Conservation (phyloP, 2,329 filamentous ascomycete genomes). For the Exophiala viscosa region DNA sequence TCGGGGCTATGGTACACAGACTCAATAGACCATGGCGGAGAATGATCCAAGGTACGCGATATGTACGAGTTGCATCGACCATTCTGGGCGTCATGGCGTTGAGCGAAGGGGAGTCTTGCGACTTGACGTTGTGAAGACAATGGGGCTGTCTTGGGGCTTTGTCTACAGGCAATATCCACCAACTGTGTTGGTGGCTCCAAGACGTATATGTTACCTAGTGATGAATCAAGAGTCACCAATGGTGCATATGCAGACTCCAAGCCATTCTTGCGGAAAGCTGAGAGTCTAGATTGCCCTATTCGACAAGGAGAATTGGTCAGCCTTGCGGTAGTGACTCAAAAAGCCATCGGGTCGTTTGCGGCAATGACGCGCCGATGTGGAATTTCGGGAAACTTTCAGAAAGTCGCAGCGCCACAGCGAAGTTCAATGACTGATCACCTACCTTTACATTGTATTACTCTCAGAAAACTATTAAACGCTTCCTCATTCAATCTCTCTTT, state of each 20-base stretch:
- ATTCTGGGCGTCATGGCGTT: constrained; percentile 1
- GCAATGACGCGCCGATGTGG: constrained; percentile 15
- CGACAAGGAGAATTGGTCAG: constrained; percentile 9
- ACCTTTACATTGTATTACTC: too few species aligned
- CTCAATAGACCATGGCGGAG: constrained; percentile 35
- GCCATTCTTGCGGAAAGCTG: too few species aligned
- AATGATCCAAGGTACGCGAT: neutral
- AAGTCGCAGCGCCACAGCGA: constrained; percentile 7
- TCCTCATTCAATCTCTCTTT: too few species aligned
- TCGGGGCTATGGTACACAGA: constrained; percentile 88
- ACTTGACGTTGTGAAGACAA: neutral
- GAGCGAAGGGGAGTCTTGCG: constrained; percentile 1
- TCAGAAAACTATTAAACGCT: too few species aligned
- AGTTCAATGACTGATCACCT: neutral
- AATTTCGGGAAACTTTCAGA: constrained; percentile 6
- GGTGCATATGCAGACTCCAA: too few species aligned
- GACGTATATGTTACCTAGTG: too few species aligned
- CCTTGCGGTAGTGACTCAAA: constrained; percentile 13
- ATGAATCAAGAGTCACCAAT: neutral
- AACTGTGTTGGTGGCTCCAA: too few species aligned
- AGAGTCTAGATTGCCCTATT: too few species aligned
- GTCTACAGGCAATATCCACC: too few species aligned
- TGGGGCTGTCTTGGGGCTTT: neutral
- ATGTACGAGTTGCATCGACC: neutral
- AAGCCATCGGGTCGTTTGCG: neutral